A percentile compares a stretch with the other conserved stretches of the same genome.
Evolutionary conservation across 1,284 basidiomycete genomes (phyloP).

Genomic region (Leccinum solheimii): DNA sequence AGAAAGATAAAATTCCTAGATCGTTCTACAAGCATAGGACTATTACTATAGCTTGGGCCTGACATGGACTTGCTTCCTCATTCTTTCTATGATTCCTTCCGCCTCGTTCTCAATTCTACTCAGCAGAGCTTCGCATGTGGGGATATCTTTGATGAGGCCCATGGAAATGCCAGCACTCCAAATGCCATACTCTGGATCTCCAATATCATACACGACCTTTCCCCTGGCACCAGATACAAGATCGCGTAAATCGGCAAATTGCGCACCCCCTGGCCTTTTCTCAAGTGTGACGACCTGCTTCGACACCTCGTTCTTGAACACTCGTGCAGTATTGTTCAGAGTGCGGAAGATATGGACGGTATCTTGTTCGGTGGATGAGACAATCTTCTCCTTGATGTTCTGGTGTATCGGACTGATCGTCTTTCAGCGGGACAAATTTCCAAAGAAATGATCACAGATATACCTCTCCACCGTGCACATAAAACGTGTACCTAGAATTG

Average conservation of each 20-base stretch:
- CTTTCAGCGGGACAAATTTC: conserved; percentile 1
- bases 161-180: conserved; percentile 82
- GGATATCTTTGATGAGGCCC: conserved; percentile 86
- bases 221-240: conserved; percentile 84
- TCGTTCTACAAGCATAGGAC: background rate
- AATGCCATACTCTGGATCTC: conserved; percentile 86
- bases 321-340: conserved; percentile 83
- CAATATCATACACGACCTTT: conserved; percentile 78
- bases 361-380: conserved; percentile 79
- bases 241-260: conserved; percentile 84
- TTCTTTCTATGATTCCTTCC: conserved; percentile 64
- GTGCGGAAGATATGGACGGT: conserved; percentile 90
- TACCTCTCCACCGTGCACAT: conserved; percentile 81
- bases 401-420: conserved; percentile 75
- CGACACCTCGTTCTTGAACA: conserved; percentile 85
- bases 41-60: conserved; percentile 48
- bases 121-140: conserved; percentile 79
- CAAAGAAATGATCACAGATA: conserved; percentile 5
- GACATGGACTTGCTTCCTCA: conserved; percentile 41
- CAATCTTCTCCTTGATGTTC: conserved; percentile 89
- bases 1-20: background rate
- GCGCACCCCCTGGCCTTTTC: conserved; percentile 76
- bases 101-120: conserved; percentile 75
- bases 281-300: conserved; percentile 84
- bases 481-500: conserved; percentile 70